Base-by-base conservation (phyloP, 352 stramenopile genomes). In the Globisporangium orthogonon region DNA sequence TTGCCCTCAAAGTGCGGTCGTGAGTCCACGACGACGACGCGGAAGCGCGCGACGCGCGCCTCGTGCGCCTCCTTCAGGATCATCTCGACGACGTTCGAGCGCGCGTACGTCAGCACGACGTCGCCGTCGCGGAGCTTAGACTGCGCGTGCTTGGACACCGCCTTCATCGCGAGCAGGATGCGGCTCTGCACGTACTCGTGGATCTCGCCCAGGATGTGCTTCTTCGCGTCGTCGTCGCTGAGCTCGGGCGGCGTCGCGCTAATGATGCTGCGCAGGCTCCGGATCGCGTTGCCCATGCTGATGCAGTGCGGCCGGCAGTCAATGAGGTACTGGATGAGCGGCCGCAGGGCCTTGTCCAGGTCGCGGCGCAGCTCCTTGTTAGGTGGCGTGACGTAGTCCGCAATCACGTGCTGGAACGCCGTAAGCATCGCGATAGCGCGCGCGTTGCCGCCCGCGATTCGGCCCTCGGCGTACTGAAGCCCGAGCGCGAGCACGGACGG, bases 251-350 rank as follows among this genome's bases (percentile, higher is more conserved):
- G 75, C 5, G 97, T 75, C 28, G 80, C 95, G 11, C 82, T 83
- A 48, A 98, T 94, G 10, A 93, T 82, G 17, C 85, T 77, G 62
- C 96, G 94, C n/a, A 98, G 58, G 23, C 77, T 76, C 33, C 79
- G 79, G 70, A 98, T 98, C 6, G 96, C 92, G 65, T 98, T 98
- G 28, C 93, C 91, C 96, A 98, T 98, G 60, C 85, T 94, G 18
- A 98, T 94, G 17, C 77, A 91, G 64, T 97, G 93, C 31, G 91
- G 90, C 33, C 94, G 83, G 70, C 94, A 98, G 64, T 97, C 75
- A 49, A 95, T 98, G 54, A 98, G 86, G 66, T 97, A 97, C 67
- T 98, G 86, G 70, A 98, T 98, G 14, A 93, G 71, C 28, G 91
- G 89, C 62, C 97, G 97, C 15, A 98, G 76, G 68, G 74, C 69